phyloP scores from a whole-genome alignment of 768 basidiomycete species.

The Tulasnella sp. region DNA sequence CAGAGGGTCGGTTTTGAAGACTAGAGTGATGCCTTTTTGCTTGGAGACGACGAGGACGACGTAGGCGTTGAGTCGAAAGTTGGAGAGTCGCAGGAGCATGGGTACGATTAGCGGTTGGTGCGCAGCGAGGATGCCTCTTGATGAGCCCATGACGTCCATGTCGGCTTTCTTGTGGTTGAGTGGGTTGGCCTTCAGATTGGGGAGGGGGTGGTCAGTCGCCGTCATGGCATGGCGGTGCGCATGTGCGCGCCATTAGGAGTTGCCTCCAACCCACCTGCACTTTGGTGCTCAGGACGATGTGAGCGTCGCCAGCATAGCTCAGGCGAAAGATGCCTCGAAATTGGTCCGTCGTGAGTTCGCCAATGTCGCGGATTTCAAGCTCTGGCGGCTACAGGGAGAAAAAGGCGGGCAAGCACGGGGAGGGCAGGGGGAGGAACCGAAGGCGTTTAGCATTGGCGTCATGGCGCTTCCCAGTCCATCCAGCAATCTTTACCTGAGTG shows the following conservation, averaged over 20 bases:
- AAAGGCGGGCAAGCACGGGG: no score
- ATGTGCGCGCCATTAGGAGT: background rate
- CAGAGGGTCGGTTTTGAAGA: constrained; percentile 98
- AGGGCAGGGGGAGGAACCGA: constrained; percentile 1
- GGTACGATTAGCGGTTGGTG: constrained; percentile 94
- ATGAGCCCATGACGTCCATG: constrained; percentile 69
- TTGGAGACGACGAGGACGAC: constrained; percentile 97
- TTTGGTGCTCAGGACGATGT: constrained; percentile 80
- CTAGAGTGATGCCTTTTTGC: constrained; percentile 96
- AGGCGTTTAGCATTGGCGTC: constrained; percentile 30
- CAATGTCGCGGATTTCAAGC: constrained; percentile 94
- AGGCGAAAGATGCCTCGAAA: constrained; percentile 96
- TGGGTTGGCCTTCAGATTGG: constrained; percentile 98
- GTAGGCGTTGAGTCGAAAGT: constrained; percentile 89
- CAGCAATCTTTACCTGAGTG: constrained; percentile 59
- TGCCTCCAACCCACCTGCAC: constrained; percentile 67
- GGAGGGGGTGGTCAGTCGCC: constrained; percentile 8
- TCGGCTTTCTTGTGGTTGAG: constrained; percentile 88
- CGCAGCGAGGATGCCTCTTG: constrained; percentile 86
- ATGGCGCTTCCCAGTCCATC: background rate
- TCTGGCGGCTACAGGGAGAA: constrained; percentile 72
- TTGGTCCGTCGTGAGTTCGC: constrained; percentile 90
- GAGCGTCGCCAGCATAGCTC: constrained; percentile 91
- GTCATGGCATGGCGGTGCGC: background rate
- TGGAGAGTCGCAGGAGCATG: constrained; percentile 95